phyloP scores from a whole-genome alignment of 352 stramenopile genomes.

The Saprolegnia parasitica region DNA sequence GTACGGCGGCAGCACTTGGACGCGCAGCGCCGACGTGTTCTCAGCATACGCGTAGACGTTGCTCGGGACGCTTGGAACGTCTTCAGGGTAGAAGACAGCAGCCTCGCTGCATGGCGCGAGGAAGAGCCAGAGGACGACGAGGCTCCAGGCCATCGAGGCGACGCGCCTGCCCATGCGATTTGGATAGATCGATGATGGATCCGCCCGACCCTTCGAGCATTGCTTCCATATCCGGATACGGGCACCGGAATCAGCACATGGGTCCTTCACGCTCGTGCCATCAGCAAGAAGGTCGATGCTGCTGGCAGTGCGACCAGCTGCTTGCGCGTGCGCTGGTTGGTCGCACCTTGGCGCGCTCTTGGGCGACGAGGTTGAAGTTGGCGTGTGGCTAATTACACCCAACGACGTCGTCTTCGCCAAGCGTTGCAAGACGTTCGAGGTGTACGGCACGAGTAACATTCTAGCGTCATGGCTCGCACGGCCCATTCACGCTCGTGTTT shows the following conservation, averaged over 20 bases:
- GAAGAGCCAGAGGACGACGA: not conserved
- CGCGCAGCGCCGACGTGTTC: slow-evolving; percentile 45
- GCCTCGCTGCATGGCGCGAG: not conserved
- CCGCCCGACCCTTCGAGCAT: not conserved
- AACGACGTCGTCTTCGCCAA: no score
- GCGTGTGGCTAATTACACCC: no score
- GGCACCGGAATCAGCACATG: not conserved
- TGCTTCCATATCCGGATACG: slow-evolving; percentile 17
- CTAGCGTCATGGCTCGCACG: no score
- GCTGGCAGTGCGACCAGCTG: no score
- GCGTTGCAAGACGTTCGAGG: no score
- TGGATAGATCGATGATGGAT: not conserved
- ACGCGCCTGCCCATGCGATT: not conserved
- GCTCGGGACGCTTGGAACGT: slow-evolving; percentile 58
- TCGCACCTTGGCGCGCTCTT: no score
- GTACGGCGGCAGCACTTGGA: slow-evolving; percentile 20
- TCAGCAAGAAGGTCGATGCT: no score
- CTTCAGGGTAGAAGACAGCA: slow-evolving; percentile 49
- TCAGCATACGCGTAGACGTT: slow-evolving; percentile 49
- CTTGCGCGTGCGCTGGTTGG: no score
- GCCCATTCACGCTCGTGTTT: no score
- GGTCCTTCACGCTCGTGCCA: no score
- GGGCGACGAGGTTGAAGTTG: no score
- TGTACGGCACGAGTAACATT: no score
- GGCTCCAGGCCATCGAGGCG: not conserved